Conservation (phyloP, 257 asterid species). For the Salvia rosmarinus region DNA sequence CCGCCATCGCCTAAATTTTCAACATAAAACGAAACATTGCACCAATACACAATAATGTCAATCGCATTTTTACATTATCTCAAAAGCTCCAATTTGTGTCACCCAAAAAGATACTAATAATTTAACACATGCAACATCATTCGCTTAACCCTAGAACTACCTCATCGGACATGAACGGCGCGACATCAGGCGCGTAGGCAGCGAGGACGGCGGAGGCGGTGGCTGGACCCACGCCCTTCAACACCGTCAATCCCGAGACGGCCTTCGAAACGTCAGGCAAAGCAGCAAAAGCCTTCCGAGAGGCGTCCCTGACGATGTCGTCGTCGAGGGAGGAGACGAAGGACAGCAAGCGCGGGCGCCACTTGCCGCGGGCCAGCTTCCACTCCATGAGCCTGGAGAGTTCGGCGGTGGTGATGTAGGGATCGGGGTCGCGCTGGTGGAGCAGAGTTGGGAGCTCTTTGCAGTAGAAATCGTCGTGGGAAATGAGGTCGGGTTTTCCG, state of each 20-base stretch:
- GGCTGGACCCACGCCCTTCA: conserved; percentile 96
- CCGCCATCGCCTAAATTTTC: conserved; percentile 65
- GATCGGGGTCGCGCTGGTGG: conserved; percentile 64
- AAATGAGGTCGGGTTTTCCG: conserved; percentile 59
- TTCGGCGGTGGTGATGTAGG: conserved; percentile 66
- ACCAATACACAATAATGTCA: background rate
- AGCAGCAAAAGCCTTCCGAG: conserved; percentile 68
- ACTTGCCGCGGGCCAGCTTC: conserved; percentile 90
- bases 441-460: conserved; percentile 67
- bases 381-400: conserved; percentile 81
- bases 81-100: too few relatives aligned
- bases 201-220: conserved; percentile 94
- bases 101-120: background rate
- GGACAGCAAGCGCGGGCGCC: conserved; percentile 79
- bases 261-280: conserved; percentile 72
- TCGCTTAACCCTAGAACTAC: conserved; percentile 32
- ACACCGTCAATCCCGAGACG: conserved; percentile 59
- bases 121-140: background rate
- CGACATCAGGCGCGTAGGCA: conserved; percentile 77
- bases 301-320: conserved; percentile 65
- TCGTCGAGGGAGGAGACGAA: conserved; percentile 66
- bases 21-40: background rate
- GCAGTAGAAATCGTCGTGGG: conserved; percentile 81
- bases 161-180: conserved; percentile 96
- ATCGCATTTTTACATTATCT: background rate